Percentiles rank a stretch among this genome's conserved stretches.
Conservation (phyloP, 192 early-diverging fungal genomes). For the Lunasporangiospora selenospora region DNA sequence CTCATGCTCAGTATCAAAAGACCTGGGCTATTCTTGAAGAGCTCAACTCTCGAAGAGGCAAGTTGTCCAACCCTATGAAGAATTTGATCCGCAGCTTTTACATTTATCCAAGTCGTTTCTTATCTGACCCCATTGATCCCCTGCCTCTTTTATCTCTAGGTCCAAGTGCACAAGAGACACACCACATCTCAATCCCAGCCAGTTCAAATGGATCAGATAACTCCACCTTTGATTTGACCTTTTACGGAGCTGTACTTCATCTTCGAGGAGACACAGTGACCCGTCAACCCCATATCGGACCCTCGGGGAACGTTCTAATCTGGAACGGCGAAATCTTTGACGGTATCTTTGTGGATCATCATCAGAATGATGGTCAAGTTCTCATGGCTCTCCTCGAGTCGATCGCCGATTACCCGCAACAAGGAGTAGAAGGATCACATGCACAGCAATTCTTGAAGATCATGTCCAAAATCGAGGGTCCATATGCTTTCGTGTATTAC, state of each 20-base stretch:
- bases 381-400: slow-evolving; percentile 27
- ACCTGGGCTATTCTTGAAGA: slow-evolving; percentile 51
- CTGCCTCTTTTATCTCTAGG: slow-evolving; percentile 38
- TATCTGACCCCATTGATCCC: neutral
- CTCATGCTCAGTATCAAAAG: neutral
- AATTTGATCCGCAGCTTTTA: neutral
- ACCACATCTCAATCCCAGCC: slow-evolving; percentile 1
- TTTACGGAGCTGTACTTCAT: slow-evolving; percentile 71
- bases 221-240: slow-evolving; percentile 21
- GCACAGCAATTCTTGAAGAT: slow-evolving; percentile 37
- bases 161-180: slow-evolving; percentile 57
- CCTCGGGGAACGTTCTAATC: slow-evolving; percentile 60
- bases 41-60: slow-evolving; percentile 60
- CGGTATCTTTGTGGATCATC: slow-evolving; percentile 64
- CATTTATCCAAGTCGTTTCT: neutral
- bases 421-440: neutral
- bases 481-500: slow-evolving; percentile 83
- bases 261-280: slow-evolving; percentile 65
- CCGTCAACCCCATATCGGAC: slow-evolving; percentile 64
- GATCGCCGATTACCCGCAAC: slow-evolving; percentile 3
- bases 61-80: neutral
- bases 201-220: neutral
- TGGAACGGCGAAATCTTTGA: slow-evolving; percentile 96
- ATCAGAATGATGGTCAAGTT: slow-evolving; percentile 29
- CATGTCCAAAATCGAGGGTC: slow-evolving; percentile 69